Evolutionary conservation across 2,329 filamentous ascomycete species (phyloP).

Genomic region (Alternaria rosae): DNA sequence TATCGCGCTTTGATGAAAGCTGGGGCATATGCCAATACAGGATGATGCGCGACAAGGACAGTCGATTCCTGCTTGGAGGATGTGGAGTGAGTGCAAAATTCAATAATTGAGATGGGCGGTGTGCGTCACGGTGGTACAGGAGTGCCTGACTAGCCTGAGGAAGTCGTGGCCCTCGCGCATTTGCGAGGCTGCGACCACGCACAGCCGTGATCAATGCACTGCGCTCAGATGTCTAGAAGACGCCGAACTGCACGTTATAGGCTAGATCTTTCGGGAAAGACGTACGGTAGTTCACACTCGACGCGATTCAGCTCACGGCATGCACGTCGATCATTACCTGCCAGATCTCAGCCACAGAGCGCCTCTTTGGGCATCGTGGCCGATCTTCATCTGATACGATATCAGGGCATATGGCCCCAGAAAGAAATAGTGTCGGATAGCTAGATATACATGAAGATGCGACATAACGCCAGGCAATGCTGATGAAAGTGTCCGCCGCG

Average conservation of each 20-base stretch:
- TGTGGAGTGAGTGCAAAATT: not conserved
- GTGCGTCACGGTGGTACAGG: not conserved
- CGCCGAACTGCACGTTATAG: not conserved
- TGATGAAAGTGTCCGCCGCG: not conserved
- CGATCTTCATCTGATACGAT: conserved; percentile 15
- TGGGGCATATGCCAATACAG: not conserved
- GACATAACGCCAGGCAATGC: conserved; percentile 15
- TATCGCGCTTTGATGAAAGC: conserved; percentile 3
- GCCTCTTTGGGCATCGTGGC: conserved; percentile 13
- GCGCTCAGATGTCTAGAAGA: not conserved
- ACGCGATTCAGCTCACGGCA: conserved; percentile 10
- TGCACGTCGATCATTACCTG: conserved; percentile 21
- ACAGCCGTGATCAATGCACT: conserved; percentile 2
- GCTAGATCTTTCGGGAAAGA: not conserved
- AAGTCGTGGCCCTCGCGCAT: conserved; percentile 8
- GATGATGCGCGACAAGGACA: conserved; percentile 1
- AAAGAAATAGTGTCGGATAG: conserved; percentile 10
- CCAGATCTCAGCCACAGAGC: conserved; percentile 24
- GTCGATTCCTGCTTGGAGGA: conserved; percentile 4
- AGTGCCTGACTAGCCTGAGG: not conserved
- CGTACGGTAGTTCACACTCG: not conserved
- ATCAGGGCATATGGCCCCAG: conserved; percentile 11
- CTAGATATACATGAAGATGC: conserved; percentile 5
- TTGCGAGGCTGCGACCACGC: conserved; percentile 6
- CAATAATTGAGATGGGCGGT: conserved; percentile 3